Evolutionary conservation across 2,329 filamentous ascomycete genomes (phyloP).

Genomic region (Fusarium sp.): DNA sequence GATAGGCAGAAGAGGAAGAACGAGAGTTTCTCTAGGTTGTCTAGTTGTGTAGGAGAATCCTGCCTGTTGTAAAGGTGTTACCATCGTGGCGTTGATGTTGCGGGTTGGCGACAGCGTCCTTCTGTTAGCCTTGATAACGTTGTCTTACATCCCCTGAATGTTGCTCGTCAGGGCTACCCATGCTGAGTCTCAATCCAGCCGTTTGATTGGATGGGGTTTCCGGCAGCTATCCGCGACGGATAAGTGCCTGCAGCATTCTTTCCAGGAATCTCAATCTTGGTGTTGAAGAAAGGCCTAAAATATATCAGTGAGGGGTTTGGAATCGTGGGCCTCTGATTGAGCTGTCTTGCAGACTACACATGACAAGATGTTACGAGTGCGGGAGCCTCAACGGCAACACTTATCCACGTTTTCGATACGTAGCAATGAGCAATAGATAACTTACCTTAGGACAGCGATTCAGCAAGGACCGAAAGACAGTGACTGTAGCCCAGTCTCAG

Average conservation of each 20-base stretch:
- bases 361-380: neutral
- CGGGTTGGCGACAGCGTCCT: slow-evolving; percentile 11
- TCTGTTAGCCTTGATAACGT: slow-evolving; percentile 22
- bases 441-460: neutral
- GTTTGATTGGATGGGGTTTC: slow-evolving; percentile 22
- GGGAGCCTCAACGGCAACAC: neutral
- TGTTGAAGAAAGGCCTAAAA: neutral
- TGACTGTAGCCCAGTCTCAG: neutral
- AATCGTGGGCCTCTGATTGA: neutral
- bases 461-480: slow-evolving; percentile 6
- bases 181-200: neutral
- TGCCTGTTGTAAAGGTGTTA: neutral
- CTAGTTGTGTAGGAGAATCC: neutral
- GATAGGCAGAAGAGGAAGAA: neutral
- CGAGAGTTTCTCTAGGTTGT: neutral
- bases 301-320: neutral
- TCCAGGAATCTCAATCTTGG: neutral
- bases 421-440: neutral
- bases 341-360: neutral
- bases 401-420: neutral
- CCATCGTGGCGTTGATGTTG: slow-evolving; percentile 9
- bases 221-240: slow-evolving; percentile 22
- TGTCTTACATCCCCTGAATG: slow-evolving; percentile 12
- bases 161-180: slow-evolving; percentile 14
- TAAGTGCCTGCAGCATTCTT: slow-evolving; percentile 21